Evolutionary conservation across 2,329 filamentous ascomycete species (phyloP).

Genomic region (Dothideomycetes sp.): DNA sequence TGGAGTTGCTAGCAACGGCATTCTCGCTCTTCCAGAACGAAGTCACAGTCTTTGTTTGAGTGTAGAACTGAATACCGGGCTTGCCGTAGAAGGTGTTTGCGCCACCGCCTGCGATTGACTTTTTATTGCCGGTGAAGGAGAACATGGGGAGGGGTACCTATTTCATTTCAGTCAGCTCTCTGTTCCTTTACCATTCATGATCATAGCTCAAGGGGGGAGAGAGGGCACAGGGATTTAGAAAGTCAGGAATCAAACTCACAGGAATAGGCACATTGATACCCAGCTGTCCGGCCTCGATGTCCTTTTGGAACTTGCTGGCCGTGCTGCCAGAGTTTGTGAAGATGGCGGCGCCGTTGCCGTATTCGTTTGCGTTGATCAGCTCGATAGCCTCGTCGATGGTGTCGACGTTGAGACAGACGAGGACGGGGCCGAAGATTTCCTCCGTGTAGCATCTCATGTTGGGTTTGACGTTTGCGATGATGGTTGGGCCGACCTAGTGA

Average conservation of each 20-base stretch:
- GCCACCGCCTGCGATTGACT: conserved; percentile 81
- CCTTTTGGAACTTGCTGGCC: conserved; percentile 65
- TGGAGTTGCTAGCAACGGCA: conserved; percentile 65
- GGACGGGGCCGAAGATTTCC: conserved; percentile 77
- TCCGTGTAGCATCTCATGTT: conserved; percentile 77
- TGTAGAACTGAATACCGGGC: conserved; percentile 88
- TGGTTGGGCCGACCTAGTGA: conserved; percentile 62
- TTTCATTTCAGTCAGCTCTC: background rate
- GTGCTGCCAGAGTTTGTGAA: conserved; percentile 71
- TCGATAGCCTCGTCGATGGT: conserved; percentile 71
- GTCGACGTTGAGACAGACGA: conserved; percentile 68
- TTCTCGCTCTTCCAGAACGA: conserved; percentile 80
- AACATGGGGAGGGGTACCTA: conserved; percentile 48
- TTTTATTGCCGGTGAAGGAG: conserved; percentile 62
- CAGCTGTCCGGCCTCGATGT: conserved; percentile 76
- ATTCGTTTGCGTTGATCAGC: conserved; percentile 75
- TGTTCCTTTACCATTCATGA: too few species aligned
- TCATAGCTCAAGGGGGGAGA: too few species aligned
- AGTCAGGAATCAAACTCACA: conserved; percentile 27
- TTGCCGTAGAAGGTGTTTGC: conserved; percentile 92
- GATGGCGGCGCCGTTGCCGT: conserved; percentile 77
- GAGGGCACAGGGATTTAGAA: background rate
- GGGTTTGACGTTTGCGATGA: conserved; percentile 69
- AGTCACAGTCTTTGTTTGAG: conserved; percentile 95
- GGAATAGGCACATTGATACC: conserved; percentile 78